Percentiles rank a stretch among this genome's conserved stretches.
These are phyloP conservation scores for Botryotinia convoluta DNA, from an alignment of 2,329 filamentous ascomycete genomes.

Conservation along the genomic window DNA sequence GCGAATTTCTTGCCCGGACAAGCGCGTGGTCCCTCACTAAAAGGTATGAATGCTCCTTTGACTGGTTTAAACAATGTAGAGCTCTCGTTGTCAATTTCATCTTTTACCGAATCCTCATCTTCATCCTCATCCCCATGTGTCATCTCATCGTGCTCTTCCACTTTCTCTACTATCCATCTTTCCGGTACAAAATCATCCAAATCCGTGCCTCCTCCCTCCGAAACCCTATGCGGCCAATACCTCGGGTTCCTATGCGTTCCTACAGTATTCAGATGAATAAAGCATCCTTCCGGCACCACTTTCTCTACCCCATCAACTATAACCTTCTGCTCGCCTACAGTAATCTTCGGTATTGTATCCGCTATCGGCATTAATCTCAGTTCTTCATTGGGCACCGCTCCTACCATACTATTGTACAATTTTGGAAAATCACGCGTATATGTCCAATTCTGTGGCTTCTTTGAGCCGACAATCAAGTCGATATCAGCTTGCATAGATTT, in stretches of 20 bases:
- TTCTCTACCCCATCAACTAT: slow-evolving; percentile 33
- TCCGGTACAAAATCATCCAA: slow-evolving; percentile 51
- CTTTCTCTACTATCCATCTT: slow-evolving; percentile 47
- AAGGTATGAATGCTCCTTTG: slow-evolving; percentile 38
- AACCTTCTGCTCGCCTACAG: slow-evolving; percentile 11
- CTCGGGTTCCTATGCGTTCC: slow-evolving; percentile 53
- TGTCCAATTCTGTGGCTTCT: slow-evolving; percentile 23
- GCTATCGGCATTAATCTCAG: slow-evolving; percentile 54
- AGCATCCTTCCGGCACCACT: slow-evolving; percentile 34
- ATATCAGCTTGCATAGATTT: slow-evolving; percentile 32
- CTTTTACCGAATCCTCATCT: neutral
- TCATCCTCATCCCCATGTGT: neutral
- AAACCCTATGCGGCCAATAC: slow-evolving; percentile 47
- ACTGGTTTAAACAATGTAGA: slow-evolving; percentile 31
- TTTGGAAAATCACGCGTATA: slow-evolving; percentile 30
- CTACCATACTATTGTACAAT: slow-evolving; percentile 33
- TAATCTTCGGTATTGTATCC: slow-evolving; percentile 46
- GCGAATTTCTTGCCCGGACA: slow-evolving; percentile 41
- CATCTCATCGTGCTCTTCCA: neutral
- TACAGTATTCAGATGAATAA: slow-evolving; percentile 47
- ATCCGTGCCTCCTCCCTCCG: slow-evolving; percentile 52
- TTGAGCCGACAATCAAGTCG: slow-evolving; percentile 32
- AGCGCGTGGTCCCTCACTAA: slow-evolving; percentile 41
- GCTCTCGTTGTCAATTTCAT: slow-evolving; percentile 2
- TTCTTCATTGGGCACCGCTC: slow-evolving; percentile 47